Evolutionary conservation across 257 asterid species (phyloP).

Genomic region (Ilex aquifolium): DNA sequence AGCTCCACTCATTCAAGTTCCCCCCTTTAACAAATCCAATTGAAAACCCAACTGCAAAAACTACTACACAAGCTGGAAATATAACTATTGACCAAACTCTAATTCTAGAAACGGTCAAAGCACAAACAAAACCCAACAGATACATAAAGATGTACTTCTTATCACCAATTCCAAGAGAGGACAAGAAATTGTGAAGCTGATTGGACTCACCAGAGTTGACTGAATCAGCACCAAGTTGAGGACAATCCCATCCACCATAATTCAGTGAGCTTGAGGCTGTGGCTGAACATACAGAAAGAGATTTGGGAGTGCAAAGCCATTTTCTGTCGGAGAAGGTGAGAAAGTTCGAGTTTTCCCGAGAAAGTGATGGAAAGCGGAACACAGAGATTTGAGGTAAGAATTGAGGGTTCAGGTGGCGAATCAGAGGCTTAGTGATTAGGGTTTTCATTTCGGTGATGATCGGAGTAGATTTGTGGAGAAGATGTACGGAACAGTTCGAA

Average conservation of each 20-base stretch:
- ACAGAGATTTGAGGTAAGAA: conserved; percentile 11
- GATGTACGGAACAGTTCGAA: too few species aligned
- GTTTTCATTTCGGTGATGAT: conserved; percentile 27
- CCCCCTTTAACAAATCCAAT: conserved; percentile 69
- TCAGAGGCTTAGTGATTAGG: conserved; percentile 36
- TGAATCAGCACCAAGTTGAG: conserved; percentile 32
- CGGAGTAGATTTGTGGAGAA: too few species aligned
- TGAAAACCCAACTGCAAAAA: conserved; percentile 73
- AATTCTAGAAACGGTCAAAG: conserved; percentile 73
- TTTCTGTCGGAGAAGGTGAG: conserved; percentile 24
- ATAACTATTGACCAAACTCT: conserved; percentile 61
- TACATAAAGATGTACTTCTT: conserved; percentile 64
- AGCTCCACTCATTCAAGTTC: conserved; percentile 29
- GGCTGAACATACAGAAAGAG: conserved; percentile 25
- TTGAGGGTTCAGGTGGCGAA: conserved; percentile 20
- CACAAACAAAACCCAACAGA: conserved; percentile 77
- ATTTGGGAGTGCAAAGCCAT: conserved; percentile 15
- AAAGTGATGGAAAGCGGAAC: conserved; percentile 18
- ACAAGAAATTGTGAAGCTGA: conserved; percentile 37
- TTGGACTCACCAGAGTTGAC: conserved; percentile 51
- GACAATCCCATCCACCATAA: conserved; percentile 76
- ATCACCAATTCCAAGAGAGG: conserved; percentile 58
- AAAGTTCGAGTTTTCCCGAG: conserved; percentile 19
- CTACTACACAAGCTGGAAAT: conserved; percentile 74
- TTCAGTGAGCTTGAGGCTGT: conserved; percentile 41